Evolutionary conservation across 352 stramenopile genomes (phyloP).

Genomic region (Blastocystis sp.): DNA sequence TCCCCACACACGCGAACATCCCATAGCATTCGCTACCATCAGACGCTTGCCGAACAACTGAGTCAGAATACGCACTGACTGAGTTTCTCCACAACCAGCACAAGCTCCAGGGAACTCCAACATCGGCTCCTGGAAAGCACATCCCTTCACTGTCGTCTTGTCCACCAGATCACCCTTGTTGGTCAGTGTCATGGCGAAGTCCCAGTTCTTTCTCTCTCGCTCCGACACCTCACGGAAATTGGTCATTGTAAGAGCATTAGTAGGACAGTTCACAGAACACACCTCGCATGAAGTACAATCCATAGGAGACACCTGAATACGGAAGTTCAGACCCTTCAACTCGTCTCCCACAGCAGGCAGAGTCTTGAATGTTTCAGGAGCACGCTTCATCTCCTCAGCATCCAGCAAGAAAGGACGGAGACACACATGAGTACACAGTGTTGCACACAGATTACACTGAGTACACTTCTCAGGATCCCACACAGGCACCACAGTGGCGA

Average conservation of each 20-base stretch:
- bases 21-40: constrained; percentile 76
- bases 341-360: constrained; percentile 72
- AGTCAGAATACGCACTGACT: constrained; percentile 75
- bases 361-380: constrained; percentile 73
- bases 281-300: constrained; percentile 75
- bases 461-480: constrained; percentile 72
- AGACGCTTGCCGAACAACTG: constrained; percentile 77
- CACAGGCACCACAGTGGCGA: constrained; percentile 71
- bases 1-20: constrained; percentile 74
- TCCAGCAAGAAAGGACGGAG: constrained; percentile 75
- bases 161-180: constrained; percentile 73
- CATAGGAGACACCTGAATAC: constrained; percentile 73
- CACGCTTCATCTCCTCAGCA: constrained; percentile 72
- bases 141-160: constrained; percentile 74
- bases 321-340: constrained; percentile 73
- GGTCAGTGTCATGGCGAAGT: constrained; percentile 73
- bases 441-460: constrained; percentile 76
- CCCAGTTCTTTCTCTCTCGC: constrained; percentile 73
- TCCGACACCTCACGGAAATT: constrained; percentile 72
- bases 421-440: constrained; percentile 74
- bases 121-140: constrained; percentile 74
- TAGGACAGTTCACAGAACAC: constrained; percentile 74
- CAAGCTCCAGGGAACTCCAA: constrained; percentile 75
- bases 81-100: constrained; percentile 74
- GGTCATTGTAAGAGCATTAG: constrained; percentile 73